Evolutionary conservation across 73 alveolate species (phyloP).

Genomic region (Diophrys appendiculata): DNA sequence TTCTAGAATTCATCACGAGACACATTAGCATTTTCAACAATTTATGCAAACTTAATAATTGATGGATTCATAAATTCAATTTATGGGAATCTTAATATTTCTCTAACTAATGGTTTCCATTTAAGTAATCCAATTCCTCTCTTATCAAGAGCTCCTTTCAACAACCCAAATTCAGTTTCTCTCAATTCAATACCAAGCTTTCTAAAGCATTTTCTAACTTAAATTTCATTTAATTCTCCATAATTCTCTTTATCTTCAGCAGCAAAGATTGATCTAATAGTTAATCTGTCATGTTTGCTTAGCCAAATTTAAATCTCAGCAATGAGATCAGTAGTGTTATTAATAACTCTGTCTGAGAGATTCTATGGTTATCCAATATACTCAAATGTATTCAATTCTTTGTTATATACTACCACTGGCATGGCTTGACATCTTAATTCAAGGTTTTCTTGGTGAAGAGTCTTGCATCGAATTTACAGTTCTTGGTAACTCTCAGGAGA

Average conservation of each 20-base stretch:
- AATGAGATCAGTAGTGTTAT: constrained; percentile 39
- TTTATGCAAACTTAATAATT: constrained; percentile 25
- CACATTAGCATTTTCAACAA: constrained; percentile 34
- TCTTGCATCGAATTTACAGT: constrained; percentile 3
- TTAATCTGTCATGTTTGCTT: constrained; percentile 18
- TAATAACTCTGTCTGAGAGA: constrained; percentile 12
- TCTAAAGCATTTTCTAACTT: neutral
- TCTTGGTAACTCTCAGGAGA: too few relatives aligned
- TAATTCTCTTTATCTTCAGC: constrained; percentile 35
- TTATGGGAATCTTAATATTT: constrained; percentile 34
- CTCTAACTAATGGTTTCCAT: constrained; percentile 15
- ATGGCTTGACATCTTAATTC: constrained; percentile 20
- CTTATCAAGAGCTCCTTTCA: constrained; percentile 3
- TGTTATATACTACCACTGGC: constrained; percentile 55
- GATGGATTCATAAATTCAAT: constrained; percentile 19
- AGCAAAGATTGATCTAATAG: constrained; percentile 41
- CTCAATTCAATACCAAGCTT: constrained; percentile 23
- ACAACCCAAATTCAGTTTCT: neutral
- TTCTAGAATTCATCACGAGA: constrained; percentile 10
- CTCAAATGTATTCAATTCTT: constrained; percentile 54
- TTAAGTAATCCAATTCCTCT: neutral
- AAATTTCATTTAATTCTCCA: constrained; percentile 27
- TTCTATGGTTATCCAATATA: constrained; percentile 50
- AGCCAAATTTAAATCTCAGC: constrained; percentile 35
- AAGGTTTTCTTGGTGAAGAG: constrained; percentile 33